Evolutionary conservation across 495 filamentous ascomycete genomes (phyloP).

Genomic region (Trichocladium uniseriatum): DNA sequence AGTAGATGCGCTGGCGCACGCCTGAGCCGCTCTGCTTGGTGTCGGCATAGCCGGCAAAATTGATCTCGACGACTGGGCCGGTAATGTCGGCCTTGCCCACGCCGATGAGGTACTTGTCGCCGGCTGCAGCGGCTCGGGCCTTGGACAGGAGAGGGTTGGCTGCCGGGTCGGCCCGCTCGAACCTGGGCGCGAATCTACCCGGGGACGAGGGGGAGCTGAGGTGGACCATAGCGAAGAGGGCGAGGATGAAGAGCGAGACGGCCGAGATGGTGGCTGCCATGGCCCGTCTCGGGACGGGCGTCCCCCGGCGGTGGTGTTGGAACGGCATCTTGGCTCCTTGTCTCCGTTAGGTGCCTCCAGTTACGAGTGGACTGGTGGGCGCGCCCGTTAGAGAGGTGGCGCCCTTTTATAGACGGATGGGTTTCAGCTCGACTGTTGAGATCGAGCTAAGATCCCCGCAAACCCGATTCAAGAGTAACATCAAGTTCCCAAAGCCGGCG

Average conservation of each 20-base stretch:
- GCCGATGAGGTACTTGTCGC: slow-evolving; percentile 64
- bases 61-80: slow-evolving; percentile 54
- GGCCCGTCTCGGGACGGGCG: background rate
- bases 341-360: background rate
- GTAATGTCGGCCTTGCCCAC: slow-evolving; percentile 94
- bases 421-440: background rate
- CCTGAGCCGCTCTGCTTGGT: slow-evolving; percentile 69
- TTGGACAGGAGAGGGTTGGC: slow-evolving; percentile 5
- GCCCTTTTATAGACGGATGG: no score
- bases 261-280: slow-evolving; percentile 10
- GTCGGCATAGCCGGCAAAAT: slow-evolving; percentile 65
- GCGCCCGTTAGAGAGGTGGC: no score
- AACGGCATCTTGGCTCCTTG: slow-evolving; percentile 3
- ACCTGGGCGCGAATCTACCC: background rate
- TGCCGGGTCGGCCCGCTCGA: background rate
- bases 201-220: background rate
- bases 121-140: slow-evolving; percentile 22
- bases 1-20: slow-evolving; percentile 76
- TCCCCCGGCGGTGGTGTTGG: background rate
- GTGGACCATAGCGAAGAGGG: slow-evolving; percentile 13
- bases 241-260: slow-evolving; percentile 18
- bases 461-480: background rate
- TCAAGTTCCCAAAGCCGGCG: background rate
- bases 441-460: slow-evolving; percentile 3
- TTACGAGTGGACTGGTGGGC: no score